Evolutionary conservation across 140 eudicot species (phyloP).

Genomic region (Bidens hawaiensis): DNA sequence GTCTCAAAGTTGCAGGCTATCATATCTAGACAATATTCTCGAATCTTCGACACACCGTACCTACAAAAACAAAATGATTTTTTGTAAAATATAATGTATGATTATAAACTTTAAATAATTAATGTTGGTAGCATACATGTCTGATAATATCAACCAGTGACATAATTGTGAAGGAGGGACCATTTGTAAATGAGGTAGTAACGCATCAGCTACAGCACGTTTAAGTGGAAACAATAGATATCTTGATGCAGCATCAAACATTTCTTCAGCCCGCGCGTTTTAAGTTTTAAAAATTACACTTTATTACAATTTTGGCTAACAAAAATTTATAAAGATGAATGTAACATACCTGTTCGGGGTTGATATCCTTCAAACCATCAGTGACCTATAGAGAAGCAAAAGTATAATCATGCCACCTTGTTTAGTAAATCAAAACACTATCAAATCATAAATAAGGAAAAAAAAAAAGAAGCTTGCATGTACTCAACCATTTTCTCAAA

Average conservation of each 20-base stretch:
- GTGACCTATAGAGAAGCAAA: conserved; percentile 60
- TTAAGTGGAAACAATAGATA: conserved; percentile 86
- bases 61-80: conserved; percentile 29
- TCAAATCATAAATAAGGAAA: background rate
- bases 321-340: background rate
- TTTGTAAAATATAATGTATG: background rate
- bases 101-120: background rate
- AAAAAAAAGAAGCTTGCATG: conserved; percentile 55
- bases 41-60: conserved; percentile 84
- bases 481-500: conserved; percentile 94
- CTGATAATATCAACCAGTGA: conserved; percentile 78
- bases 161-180: conserved; percentile 81
- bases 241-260: conserved; percentile 97
- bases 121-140: conserved; percentile 50
- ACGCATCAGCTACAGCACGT: conserved; percentile 95
- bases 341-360: conserved; percentile 80
- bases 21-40: conserved; percentile 78
- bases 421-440: background rate
- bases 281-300: background rate
- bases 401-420: background rate
- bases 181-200: conserved; percentile 76
- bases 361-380: conserved; percentile 61
- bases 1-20: conserved; percentile 88
- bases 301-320: background rate
- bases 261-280: conserved; percentile 74